Evolutionary conservation across 441 rosid species (phyloP).

Genomic region (Aleurites moluccanus): DNA sequence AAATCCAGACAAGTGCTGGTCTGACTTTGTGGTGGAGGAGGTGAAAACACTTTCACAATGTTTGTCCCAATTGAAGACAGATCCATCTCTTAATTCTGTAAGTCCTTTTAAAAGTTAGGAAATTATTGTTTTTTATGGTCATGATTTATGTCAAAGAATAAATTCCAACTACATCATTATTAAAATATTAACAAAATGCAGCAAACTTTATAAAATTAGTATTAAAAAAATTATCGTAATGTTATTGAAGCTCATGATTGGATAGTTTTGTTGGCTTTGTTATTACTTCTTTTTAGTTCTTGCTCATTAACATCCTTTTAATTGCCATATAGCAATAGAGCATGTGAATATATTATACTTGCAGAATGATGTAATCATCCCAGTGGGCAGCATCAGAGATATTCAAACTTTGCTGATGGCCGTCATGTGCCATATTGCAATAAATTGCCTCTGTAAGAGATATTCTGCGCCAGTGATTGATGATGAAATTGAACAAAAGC

Average conservation of each 20-base stretch:
- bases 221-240: neutral
- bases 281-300: neutral
- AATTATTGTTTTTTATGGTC: constrained; percentile 20
- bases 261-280: neutral
- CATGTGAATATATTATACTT: constrained; percentile 33
- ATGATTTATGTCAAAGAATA: constrained; percentile 17
- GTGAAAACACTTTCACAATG: constrained; percentile 72
- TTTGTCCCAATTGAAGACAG: constrained; percentile 60
- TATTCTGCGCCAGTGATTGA: constrained; percentile 44
- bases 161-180: constrained; percentile 9
- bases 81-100: constrained; percentile 66
- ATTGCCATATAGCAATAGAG: neutral
- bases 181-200: neutral
- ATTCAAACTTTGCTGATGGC: constrained; percentile 79
- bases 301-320: neutral
- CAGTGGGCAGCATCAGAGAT: constrained; percentile 50
- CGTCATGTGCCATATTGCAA: constrained; percentile 75
- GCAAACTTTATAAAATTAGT: neutral
- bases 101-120: constrained; percentile 38
- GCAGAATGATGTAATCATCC: constrained; percentile 54
- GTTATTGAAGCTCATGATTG: neutral
- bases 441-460: constrained; percentile 60
- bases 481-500: constrained; percentile 70
- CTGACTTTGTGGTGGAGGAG: constrained; percentile 73
- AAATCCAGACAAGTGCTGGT: constrained; percentile 51